Conservation (phyloP, 257 asterid genomes). For the Solanum rostratum region DNA sequence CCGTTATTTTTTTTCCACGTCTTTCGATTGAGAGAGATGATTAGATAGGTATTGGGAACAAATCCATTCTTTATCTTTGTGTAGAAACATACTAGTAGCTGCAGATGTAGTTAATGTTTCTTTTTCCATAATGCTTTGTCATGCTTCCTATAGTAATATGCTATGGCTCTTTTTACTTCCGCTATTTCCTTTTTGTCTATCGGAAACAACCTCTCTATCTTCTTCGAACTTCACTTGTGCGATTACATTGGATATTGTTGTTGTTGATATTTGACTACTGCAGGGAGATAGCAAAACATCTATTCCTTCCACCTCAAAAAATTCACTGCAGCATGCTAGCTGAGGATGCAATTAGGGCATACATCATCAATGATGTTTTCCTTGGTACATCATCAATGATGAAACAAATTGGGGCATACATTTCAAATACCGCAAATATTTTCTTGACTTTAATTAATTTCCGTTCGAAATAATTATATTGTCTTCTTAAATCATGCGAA, state of each 20-base stretch:
- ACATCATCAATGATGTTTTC: no score
- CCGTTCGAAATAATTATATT: neutral
- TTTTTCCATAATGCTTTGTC: neutral
- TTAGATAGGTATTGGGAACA: neutral
- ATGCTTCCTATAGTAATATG: neutral
- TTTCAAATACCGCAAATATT: neutral
- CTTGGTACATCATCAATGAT: neutral
- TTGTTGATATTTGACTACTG: neutral
- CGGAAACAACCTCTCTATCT: neutral
- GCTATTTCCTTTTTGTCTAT: no score
- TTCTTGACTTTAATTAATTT: neutral
- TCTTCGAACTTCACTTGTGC: neutral
- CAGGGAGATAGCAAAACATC: conserved; percentile 93
- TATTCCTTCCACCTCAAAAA: conserved; percentile 82
- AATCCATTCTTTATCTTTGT: neutral
- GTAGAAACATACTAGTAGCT: neutral
- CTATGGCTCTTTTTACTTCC: neutral
- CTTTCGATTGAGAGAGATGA: neutral
- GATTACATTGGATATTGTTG: neutral
- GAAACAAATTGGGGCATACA: neutral
- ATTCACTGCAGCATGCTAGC: conserved; percentile 98
- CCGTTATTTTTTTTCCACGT: neutral
- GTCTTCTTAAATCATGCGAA: no score
- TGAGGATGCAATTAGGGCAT: no score
- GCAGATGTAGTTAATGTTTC: neutral